Base-by-base conservation (phyloP, 768 basidiomycete species). In the Mrakia frigida region DNA sequence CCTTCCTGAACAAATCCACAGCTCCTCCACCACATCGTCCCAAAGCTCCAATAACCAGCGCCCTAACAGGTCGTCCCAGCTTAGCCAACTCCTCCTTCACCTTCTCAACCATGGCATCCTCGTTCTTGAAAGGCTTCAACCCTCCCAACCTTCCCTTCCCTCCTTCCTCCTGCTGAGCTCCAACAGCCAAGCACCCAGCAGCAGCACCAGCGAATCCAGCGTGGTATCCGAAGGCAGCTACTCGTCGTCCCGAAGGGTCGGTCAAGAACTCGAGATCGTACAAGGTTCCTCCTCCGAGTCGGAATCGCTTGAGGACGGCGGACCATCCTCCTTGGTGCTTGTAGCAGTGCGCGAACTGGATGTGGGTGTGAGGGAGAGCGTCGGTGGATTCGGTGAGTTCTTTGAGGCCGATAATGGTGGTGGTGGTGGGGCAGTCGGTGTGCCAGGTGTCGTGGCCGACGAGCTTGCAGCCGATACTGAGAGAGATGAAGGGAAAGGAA, bases 291-390 rank as follows among this genome's bases (percentile, higher is more conserved):
- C 87, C 86, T 21, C 95, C 97, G 69, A 87, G 86, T 82, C 88
- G 85, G 86, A 98, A 99, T 31, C 97, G 91, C 41, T 89, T 86
- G 39, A 99, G 89, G 43, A 98, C 88, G 61, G 88, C 86, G 13
- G 88, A 87, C 96, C 97, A 99, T 31, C 97, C 97, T 2, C 87
- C 93, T 83, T 99, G 97, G 60, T 88, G 85, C 85, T 99, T 99
- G 88, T 92, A 98, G 84, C 95, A 97, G 83, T 98, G 97, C 5
- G 94, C 95, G 80, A 98, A 99, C 81, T 97, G 94, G 82, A 99
- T 94, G 84, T 99, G 97, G 3, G 92, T 93, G 84, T 99, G 97
- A 11, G 88, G 89, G 25, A 99, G 86, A 31, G 96, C 91, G 70
- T 84, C 82, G 46, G 89, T 89, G 65, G 93, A 95, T 73, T 85